Base-by-base conservation (phyloP, 2,329 filamentous ascomycete species). In the Fusarium mangiferae region DNA sequence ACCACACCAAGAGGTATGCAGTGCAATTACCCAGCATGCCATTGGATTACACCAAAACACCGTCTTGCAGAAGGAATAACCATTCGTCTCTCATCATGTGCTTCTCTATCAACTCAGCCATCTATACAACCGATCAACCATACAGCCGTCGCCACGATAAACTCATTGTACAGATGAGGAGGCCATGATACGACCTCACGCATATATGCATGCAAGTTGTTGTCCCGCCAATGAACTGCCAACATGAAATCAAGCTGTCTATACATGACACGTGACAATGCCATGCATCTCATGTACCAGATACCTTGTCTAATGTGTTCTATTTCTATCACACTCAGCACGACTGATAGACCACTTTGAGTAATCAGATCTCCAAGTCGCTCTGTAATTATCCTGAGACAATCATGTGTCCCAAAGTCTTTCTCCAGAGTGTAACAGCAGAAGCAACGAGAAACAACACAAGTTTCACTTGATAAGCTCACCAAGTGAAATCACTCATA, bases 61-160 rank as follows among this genome's bases (percentile, higher is more conserved):
- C 51, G 26, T 26, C 30, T 41, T 45, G 30, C 36, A 62, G 24
- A 30, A 38, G n/a, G 22, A 41, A 45, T 24, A 17, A 2, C 35
- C 33, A n/a, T 41, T 56, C 33, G 28, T 24, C 26, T 33, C 15
- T 49, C 46, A 45, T 46, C 61, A 54, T 68, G 24, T 66, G 56
- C 59, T 60, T 45, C 33, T 70, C 39, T 60, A 22, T 55, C 59
- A 18, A 44, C 6, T 35, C 41, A 26, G 10, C 24, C 62, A 22
- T 35, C 17, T 60, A 59, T 46, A 42, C 22, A 48, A 24, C 14
- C 45, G 14, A 18, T 38, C 33, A 52, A 26, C 68, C 70, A 75
- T 57, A 69, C 65, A 75, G 62, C 62, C 60, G 56, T 51, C 44
- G 75, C 66, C 75, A 77, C 75, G 72, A 69, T 64, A 52, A 56